Conservation (phyloP, 495 filamentous ascomycete genomes). For the Amniculicola lignicola region DNA sequence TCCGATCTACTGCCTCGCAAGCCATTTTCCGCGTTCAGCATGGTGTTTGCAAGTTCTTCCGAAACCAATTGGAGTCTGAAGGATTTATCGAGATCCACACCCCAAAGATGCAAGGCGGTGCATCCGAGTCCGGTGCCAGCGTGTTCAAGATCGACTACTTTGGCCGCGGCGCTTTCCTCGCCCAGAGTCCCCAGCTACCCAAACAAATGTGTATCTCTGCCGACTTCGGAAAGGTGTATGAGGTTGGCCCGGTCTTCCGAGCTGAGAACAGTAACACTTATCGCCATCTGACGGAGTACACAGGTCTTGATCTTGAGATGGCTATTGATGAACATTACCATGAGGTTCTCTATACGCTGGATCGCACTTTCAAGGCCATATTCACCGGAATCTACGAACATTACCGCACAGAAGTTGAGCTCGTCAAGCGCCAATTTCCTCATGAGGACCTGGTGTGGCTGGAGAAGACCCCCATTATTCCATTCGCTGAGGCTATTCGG, state of each 20-base stretch:
- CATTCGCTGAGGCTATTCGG: conserved; percentile 73
- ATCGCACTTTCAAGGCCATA: conserved; percentile 82
- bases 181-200: conserved; percentile 92
- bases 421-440: conserved; percentile 59
- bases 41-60: conserved; percentile 76
- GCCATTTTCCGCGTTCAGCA: conserved; percentile 81
- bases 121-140: conserved; percentile 89
- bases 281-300: conserved; percentile 95
- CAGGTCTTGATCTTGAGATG: conserved; percentile 97
- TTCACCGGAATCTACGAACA: conserved; percentile 61
- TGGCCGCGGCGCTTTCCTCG: conserved; percentile 76
- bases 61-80: conserved; percentile 68
- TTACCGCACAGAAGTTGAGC: conserved; percentile 44
- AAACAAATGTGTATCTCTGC: conserved; percentile 96
- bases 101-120: conserved; percentile 82
- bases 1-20: conserved; percentile 82
- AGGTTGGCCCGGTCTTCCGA: conserved; percentile 88
- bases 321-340: conserved; percentile 85
- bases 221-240: conserved; percentile 84
- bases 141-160: conserved; percentile 95
- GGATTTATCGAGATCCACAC: conserved; percentile 87
- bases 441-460: conserved; percentile 74
- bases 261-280: conserved; percentile 97
- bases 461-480: conserved; percentile 75
- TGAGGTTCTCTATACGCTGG: conserved; percentile 77